Evolutionary conservation across 352 stramenopile species (phyloP).

Genomic region (Globisporangium heterothallicum): DNA sequence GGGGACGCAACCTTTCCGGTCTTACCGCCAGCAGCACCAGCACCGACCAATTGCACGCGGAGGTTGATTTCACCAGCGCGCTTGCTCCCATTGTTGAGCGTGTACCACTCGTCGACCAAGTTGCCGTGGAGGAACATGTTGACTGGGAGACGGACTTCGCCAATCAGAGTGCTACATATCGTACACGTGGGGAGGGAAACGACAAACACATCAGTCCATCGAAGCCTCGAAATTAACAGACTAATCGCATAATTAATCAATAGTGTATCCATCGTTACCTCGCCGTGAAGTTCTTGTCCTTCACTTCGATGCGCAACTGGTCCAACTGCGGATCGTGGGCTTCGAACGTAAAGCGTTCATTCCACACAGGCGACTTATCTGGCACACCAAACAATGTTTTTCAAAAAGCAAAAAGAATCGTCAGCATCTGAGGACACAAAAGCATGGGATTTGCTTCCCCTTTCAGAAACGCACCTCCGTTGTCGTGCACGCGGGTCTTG

Average conservation of each 20-base stretch:
- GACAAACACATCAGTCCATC: too few species aligned
- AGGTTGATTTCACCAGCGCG: constrained; percentile 77
- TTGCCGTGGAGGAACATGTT: constrained; percentile 67
- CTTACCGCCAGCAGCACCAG: constrained; percentile 5
- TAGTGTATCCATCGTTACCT: constrained; percentile 16
- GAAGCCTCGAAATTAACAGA: not conserved
- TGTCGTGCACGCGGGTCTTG: constrained; percentile 80
- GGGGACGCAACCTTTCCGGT: constrained; percentile 8
- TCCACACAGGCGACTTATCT: constrained; percentile 76
- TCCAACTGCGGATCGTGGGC: constrained; percentile 70
- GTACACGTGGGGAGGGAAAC: too few species aligned
- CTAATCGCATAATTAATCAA: not conserved
- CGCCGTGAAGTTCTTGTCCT: constrained; percentile 82
- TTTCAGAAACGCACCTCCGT: constrained; percentile 44
- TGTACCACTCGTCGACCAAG: constrained; percentile 78
- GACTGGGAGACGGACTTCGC: constrained; percentile 60
- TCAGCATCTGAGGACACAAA: not conserved
- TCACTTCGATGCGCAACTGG: constrained; percentile 69
- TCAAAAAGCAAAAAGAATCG: not conserved
- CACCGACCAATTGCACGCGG: constrained; percentile 58
- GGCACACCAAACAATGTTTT: not conserved
- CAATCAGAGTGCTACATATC: constrained; percentile 66
- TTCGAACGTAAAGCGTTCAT: constrained; percentile 78
- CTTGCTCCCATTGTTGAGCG: constrained; percentile 59
- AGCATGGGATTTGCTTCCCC: too few species aligned